Conservation (phyloP, 345 rosid species). For the Brassica rapa region DNA sequence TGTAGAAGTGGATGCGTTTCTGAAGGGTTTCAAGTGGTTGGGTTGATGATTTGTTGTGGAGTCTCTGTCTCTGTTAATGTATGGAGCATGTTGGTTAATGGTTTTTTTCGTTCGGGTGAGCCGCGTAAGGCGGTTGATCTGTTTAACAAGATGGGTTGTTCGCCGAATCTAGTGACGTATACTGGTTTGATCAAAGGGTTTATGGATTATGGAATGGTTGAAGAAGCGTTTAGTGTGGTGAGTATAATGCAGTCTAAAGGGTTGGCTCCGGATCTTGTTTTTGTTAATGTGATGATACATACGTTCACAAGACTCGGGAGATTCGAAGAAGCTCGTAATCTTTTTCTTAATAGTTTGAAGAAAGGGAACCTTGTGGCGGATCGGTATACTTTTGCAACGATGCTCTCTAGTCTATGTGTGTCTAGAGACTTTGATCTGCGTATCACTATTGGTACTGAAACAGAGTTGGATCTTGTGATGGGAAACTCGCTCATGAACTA, state of each 20-base stretch:
- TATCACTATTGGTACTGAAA: conserved; percentile 39
- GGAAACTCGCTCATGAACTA: conserved; percentile 46
- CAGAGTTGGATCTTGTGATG: conserved; percentile 49
- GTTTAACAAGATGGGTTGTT: conserved; percentile 65
- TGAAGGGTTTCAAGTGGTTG: conserved; percentile 56
- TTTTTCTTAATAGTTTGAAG: conserved; percentile 44
- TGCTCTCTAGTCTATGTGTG: background rate
- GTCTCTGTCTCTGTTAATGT: conserved; percentile 49
- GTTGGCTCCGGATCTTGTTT: conserved; percentile 57
- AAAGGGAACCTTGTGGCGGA: conserved; percentile 73
- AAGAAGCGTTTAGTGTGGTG: conserved; percentile 47
- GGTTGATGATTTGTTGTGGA: conserved; percentile 54
- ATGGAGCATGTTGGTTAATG: conserved; percentile 60
- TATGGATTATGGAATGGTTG: conserved; percentile 52
- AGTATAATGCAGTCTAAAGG: conserved; percentile 47
- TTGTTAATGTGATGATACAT: conserved; percentile 65
- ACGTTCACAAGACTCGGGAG: conserved; percentile 54
- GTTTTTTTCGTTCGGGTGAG: conserved; percentile 46
- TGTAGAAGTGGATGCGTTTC: conserved; percentile 48
- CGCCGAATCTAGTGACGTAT: conserved; percentile 64
- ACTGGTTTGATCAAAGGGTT: conserved; percentile 64
- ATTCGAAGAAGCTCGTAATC: conserved; percentile 55
- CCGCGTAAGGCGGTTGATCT: conserved; percentile 52
- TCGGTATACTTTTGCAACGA: conserved; percentile 62
- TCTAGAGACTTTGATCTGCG: conserved; percentile 46